A percentile compares a stretch with the other conserved stretches of the same genome.
Evolutionary conservation across 352 stramenopile genomes (phyloP).

Genomic region (Globisporangium solare): DNA sequence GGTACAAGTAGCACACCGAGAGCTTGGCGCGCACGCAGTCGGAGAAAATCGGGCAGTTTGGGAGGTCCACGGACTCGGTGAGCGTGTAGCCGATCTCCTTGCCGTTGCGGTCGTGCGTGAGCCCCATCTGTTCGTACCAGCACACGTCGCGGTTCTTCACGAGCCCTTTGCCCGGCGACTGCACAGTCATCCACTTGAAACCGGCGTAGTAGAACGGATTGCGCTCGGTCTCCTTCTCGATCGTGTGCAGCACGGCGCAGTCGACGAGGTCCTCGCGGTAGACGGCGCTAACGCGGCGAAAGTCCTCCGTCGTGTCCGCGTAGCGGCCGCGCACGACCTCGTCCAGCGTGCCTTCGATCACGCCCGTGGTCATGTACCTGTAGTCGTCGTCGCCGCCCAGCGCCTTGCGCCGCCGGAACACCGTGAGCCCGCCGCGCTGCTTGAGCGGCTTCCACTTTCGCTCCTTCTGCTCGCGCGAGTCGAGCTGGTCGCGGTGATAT

Average conservation of each 20-base stretch:
- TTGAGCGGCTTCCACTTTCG: conserved; percentile 74
- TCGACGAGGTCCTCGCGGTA: conserved; percentile 77
- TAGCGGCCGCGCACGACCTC: conserved; percentile 75
- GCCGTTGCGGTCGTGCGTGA: conserved; percentile 61
- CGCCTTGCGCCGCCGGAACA: conserved; percentile 51
- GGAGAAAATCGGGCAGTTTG: conserved; percentile 56
- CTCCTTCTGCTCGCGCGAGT: conserved; percentile 53
- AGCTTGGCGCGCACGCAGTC: conserved; percentile 68
- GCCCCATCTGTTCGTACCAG: conserved; percentile 73
- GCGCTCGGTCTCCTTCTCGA: conserved; percentile 36
- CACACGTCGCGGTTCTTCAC: conserved; percentile 79
- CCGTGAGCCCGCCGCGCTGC: conserved; percentile 47
- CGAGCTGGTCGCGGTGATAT: conserved; percentile 64
- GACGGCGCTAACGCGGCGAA: conserved; percentile 65
- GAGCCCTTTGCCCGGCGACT: conserved; percentile 59
- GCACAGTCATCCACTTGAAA: conserved; percentile 83
- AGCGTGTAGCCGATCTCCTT: conserved; percentile 81
- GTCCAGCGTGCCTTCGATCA: conserved; percentile 65
- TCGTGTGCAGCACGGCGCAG: conserved; percentile 64
- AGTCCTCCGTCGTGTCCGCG: conserved; percentile 62
- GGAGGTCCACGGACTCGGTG: conserved; percentile 68
- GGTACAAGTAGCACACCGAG: conserved; percentile 72
- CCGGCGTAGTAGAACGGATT: conserved; percentile 71
- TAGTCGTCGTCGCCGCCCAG: conserved; percentile 41
- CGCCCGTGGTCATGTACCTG: conserved; percentile 57